Conservation (phyloP, 2,329 filamentous ascomycete genomes). For the Phoma herbarum region DNA sequence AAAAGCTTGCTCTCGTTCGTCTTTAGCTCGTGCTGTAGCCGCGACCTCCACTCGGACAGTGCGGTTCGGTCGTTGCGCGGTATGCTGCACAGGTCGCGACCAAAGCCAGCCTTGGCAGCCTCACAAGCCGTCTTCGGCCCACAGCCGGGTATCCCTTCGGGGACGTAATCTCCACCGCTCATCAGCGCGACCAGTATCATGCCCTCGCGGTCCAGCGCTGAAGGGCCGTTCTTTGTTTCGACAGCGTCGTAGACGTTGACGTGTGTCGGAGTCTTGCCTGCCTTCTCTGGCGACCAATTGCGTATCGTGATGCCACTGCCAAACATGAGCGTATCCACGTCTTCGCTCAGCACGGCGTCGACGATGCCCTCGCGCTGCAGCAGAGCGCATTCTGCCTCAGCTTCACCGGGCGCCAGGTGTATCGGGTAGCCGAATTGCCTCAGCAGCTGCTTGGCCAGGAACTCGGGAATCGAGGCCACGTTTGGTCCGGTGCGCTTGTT, state of each 20-base stretch:
- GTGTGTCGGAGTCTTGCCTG: constrained; percentile 79
- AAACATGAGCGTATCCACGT: constrained; percentile 98
- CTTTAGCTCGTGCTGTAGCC: constrained; percentile 76
- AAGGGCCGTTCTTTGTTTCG: constrained; percentile 61
- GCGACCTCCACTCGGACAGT: constrained; percentile 74
- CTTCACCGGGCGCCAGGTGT: constrained; percentile 91
- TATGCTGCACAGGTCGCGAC: constrained; percentile 74
- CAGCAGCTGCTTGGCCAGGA: constrained; percentile 83
- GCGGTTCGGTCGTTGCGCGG: constrained; percentile 66
- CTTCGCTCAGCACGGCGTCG: constrained; percentile 93
- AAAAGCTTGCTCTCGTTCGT: constrained; percentile 89
- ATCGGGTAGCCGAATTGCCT: constrained; percentile 83
- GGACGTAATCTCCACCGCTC: constrained; percentile 93
- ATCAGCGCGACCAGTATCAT: constrained; percentile 95
- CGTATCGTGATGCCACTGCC: constrained; percentile 81
- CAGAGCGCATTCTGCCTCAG: constrained; percentile 93
- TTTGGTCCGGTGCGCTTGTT: constrained; percentile 75
- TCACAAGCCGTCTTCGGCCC: constrained; percentile 90
- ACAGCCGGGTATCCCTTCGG: constrained; percentile 85
- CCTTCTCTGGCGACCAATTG: constrained; percentile 81
- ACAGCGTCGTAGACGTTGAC: constrained; percentile 79
- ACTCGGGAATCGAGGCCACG: constrained; percentile 72
- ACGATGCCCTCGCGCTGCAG: constrained; percentile 75
- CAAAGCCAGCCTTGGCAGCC: constrained; percentile 88
- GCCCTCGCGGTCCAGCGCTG: constrained; percentile 79